Percentiles rank a stretch among this genome's conserved stretches.
Evolutionary conservation across 495 filamentous ascomycete genomes (phyloP).

Genomic region (Neurospora sp.): DNA sequence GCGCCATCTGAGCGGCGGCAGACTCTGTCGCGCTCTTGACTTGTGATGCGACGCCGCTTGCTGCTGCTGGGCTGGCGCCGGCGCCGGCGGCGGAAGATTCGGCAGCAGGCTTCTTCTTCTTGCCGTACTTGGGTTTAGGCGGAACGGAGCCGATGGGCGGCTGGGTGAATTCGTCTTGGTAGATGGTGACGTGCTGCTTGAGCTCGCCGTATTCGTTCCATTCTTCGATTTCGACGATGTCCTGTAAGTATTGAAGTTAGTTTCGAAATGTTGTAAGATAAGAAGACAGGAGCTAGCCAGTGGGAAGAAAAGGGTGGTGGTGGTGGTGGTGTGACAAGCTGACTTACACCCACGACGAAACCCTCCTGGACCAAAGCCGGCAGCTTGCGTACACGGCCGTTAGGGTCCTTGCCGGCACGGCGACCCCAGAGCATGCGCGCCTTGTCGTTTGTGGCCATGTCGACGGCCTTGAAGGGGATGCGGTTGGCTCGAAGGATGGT

Average conservation of each 20-base stretch:
- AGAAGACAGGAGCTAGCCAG: background rate
- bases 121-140: slow-evolving; percentile 22
- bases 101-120: slow-evolving; percentile 11
- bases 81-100: slow-evolving; percentile 21
- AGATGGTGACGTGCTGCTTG: slow-evolving; percentile 63
- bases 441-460: slow-evolving; percentile 85
- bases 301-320: background rate
- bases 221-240: slow-evolving; percentile 88
- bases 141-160: slow-evolving; percentile 29
- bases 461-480: slow-evolving; percentile 83
- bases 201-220: slow-evolving; percentile 99
- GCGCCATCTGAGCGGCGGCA: slow-evolving; percentile 20
- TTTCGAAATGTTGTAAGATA: background rate
- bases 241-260: slow-evolving; percentile 27
- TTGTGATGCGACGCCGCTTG: slow-evolving; percentile 6
- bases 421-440: slow-evolving; percentile 87
- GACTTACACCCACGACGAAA: slow-evolving; percentile 71
- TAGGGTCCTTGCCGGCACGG: slow-evolving; percentile 51
- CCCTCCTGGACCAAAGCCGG: slow-evolving; percentile 86
- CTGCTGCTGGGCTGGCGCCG: slow-evolving; percentile 22
- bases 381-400: slow-evolving; percentile 63
- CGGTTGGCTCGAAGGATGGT: slow-evolving; percentile 94
- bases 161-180: slow-evolving; percentile 43
- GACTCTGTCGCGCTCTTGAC: slow-evolving; percentile 7
- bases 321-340: background rate